phyloP scores from a whole-genome alignment of 176 grass and related monocot species.

The Panicum miliaceum region DNA sequence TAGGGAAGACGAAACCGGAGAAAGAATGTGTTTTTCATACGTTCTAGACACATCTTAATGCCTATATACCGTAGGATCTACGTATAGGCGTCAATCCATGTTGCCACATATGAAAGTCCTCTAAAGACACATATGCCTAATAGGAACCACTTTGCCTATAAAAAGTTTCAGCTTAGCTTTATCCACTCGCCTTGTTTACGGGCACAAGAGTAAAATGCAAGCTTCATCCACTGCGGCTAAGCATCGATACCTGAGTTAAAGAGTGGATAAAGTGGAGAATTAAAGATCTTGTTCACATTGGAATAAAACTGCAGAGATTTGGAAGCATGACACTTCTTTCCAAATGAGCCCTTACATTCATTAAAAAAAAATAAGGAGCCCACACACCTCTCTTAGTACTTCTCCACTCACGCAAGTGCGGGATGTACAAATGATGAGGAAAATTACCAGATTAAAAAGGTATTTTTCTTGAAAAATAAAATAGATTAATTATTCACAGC shows the following conservation, averaged over 20 bases:
- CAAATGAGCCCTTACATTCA: constrained; percentile 13
- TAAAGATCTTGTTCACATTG: not conserved
- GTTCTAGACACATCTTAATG: not conserved
- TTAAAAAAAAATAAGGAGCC: not conserved
- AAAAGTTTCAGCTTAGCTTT: not conserved
- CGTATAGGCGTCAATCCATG: not conserved
- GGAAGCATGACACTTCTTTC: not conserved
- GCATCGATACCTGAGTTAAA: not conserved
- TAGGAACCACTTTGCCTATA: not conserved
- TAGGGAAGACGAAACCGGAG: not conserved
- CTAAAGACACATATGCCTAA: not conserved
- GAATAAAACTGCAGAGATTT: not conserved
- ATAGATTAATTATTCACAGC: constrained; percentile 32
- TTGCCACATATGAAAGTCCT: not conserved
- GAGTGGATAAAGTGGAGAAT: not conserved
- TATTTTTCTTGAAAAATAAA: not conserved
- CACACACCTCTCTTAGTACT: constrained; percentile 4
- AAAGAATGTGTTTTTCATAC: not conserved
- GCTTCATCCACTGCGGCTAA: not conserved
- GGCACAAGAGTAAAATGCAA: not conserved
- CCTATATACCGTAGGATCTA: not conserved
- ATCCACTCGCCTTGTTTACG: constrained; percentile 12
- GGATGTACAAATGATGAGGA: constrained; percentile 29
- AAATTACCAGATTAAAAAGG: not conserved
- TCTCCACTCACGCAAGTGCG: constrained; percentile 25